Base-by-base conservation (phyloP, 2,329 filamentous ascomycete species). In the Fusarium mundagurra region DNA sequence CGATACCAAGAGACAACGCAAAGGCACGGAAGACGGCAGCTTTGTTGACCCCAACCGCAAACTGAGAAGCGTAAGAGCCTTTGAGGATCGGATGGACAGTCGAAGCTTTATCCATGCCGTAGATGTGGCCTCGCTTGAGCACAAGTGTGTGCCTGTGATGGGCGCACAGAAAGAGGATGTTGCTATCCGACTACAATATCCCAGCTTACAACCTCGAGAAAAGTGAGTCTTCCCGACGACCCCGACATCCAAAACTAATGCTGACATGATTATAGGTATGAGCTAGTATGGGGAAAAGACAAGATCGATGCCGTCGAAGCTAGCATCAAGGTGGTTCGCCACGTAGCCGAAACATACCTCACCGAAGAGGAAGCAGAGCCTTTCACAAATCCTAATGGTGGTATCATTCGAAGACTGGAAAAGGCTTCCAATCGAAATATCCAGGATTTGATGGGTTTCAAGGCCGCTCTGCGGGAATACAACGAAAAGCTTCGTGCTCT, bases 161-260 rank as follows among this genome's bases (percentile, higher is more conserved):
- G 85, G 85, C 44, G 84, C 86, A 6, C 82, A 84, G 54, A 83
- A 85, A 54, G 85, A 90, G 67, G 87, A 90, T 66, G 86, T 91
- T 12, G 84, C 83, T 17, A 89, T 97, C 67, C 86, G 92, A 79
- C 84, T 98, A 76, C 93, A 96, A 81, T 98, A 98, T 82, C 96
- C 96, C 16, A 95, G 94, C 81, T 86, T 88, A 71, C 89, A 90
- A 64, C 87, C 88, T 57, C 88, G 89, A 61, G 94, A 96, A 83
- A 90, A 88, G 91, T 93, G 85, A 77, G 83, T 64, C 50, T 36
- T 24, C 34, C 51, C 54, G 48, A 6, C 22, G 16, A 29, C 39
- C 43, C 45, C n/a, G 36, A 45, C 24, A 33, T 24, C 16, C 55
- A 43, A 51, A 39, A 54, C 39, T 16, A 47, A 29, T 62, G 64